Conservation (phyloP, 2,329 filamentous ascomycete genomes). For the Colletotrichum karsti region DNA sequence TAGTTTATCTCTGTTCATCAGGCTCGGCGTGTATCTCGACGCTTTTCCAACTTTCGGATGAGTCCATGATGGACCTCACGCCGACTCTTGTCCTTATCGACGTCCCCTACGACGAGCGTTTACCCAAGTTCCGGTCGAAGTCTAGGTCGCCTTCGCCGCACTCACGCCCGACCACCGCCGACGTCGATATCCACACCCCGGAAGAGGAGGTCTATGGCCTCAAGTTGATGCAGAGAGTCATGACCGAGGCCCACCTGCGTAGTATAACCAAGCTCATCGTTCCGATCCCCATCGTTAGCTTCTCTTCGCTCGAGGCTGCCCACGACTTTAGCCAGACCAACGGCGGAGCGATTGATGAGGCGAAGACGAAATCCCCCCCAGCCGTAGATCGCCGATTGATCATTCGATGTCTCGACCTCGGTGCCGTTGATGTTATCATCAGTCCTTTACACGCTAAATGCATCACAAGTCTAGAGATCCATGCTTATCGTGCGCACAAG, state of each 20-base stretch:
- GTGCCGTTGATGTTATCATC: constrained; percentile 85
- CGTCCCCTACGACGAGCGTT: constrained; percentile 59
- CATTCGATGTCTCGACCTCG: constrained; percentile 81
- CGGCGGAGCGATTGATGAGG: constrained; percentile 33
- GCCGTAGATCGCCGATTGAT: constrained; percentile 57
- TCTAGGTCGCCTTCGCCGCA: constrained; percentile 56
- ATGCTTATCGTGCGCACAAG: constrained; percentile 84
- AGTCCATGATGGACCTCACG: constrained; percentile 58
- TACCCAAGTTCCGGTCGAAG: constrained; percentile 43
- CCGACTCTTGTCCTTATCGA: constrained; percentile 68
- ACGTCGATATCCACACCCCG: constrained; percentile 49
- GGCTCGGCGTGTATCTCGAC: constrained; percentile 62
- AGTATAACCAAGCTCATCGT: constrained; percentile 65
- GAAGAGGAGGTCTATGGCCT: constrained; percentile 64
- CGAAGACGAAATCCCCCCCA: constrained; percentile 4
- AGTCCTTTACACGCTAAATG: constrained; percentile 80
- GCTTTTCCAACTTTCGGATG: constrained; percentile 61
- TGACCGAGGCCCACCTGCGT: constrained; percentile 65
- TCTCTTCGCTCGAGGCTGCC: constrained; percentile 39
- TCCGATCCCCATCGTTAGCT: constrained; percentile 62
- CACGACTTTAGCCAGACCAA: constrained; percentile 25
- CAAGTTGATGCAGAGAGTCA: constrained; percentile 62
- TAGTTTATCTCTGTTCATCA: constrained; percentile 64
- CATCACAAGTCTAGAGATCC: constrained; percentile 79
- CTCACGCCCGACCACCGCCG: constrained; percentile 43